Conservation (phyloP, 768 basidiomycete genomes). For the Suillus tomentosus region DNA sequence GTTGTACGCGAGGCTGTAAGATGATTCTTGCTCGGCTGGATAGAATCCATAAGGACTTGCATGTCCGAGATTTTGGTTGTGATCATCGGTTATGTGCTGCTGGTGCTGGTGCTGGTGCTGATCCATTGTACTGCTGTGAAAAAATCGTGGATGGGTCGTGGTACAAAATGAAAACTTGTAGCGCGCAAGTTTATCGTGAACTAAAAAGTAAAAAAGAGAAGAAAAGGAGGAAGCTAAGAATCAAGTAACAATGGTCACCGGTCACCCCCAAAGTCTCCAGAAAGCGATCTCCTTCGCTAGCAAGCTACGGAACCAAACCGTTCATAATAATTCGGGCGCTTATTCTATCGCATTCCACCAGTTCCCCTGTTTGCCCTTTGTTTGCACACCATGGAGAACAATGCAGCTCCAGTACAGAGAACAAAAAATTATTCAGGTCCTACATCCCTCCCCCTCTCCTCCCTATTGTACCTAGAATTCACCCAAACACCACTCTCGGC, state of each 20-base stretch:
- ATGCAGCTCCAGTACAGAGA: background rate
- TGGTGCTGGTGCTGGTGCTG: slow-evolving; percentile 40
- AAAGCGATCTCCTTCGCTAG: slow-evolving; percentile 31
- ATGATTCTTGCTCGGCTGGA: slow-evolving; percentile 53
- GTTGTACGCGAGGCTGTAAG: slow-evolving; percentile 55
- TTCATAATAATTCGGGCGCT: slow-evolving; percentile 2
- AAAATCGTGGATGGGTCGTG: slow-evolving; percentile 36
- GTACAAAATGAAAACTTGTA: slow-evolving; percentile 36
- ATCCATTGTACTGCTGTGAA: slow-evolving; percentile 49
- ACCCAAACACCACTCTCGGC: slow-evolving; percentile 9
- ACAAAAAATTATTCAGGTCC: background rate
- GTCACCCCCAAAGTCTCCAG: slow-evolving; percentile 18
- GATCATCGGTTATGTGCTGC: slow-evolving; percentile 52
- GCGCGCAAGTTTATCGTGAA: slow-evolving; percentile 33
- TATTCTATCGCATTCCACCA: background rate
- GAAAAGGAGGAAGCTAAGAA: slow-evolving; percentile 37
- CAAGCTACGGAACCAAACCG: slow-evolving; percentile 30
- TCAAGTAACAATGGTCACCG: slow-evolving; percentile 29
- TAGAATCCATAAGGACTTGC: slow-evolving; percentile 53
- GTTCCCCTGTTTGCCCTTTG: slow-evolving; percentile 12
- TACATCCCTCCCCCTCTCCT: slow-evolving; percentile 4
- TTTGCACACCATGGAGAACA: slow-evolving; percentile 13
- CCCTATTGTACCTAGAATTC: slow-evolving; percentile 6
- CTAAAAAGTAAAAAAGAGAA: slow-evolving; percentile 34
- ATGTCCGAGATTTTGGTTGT: slow-evolving; percentile 41